Evolutionary conservation across 352 stramenopile genomes (phyloP), one percentile per base, ranked within the genome.

Genomic region (Pythium scleroteichum): DNA sequence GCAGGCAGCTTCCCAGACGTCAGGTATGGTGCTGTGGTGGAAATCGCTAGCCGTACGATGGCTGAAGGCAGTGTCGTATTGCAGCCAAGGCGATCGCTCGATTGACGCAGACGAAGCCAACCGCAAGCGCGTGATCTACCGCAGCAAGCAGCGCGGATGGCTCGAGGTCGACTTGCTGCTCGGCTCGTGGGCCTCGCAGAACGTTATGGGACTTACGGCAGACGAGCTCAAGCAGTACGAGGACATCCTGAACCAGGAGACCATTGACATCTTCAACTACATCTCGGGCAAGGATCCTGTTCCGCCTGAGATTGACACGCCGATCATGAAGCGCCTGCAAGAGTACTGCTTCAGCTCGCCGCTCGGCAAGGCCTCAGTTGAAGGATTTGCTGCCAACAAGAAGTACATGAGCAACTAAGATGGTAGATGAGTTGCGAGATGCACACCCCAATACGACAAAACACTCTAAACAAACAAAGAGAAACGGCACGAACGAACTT

Each of bases 221-320:
- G 73, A 91, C 7, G 90, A 98, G 66, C 69, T 98, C 23, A 69
- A 96, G 67, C 74, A 98, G 66, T 99, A 97, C 78, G 96, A 99
- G 71, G 78, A 87, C 59, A 98, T 99, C 73, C 75, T 98, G 27
- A 99, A 99, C 76, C 81, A 96, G 64, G 96, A 99, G 76, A 99
- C 96, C 9, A 98, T 98, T 68, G 96, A 99, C 80, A 99, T 98
- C 71, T 99, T 98, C 80, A 99, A 98, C 76, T 95, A 98, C 60
- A 93, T 98, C 62, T 98, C 92, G 6, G 79, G 92, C 49, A 91
- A 97, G 66, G 83, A 82, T 56, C 55, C 78, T 56, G 72, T 97
- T 32, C 95, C 95, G 0, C 75, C 88, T 40, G 62, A 70, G 51
- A 62, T 96, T n/a, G 69, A 94, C 62, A 94, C 83, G 27, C 82